Evolutionary conservation across 345 rosid species (phyloP), one percentile per base, ranked within the genome.

Genomic region (Eutrema yunnanense): DNA sequence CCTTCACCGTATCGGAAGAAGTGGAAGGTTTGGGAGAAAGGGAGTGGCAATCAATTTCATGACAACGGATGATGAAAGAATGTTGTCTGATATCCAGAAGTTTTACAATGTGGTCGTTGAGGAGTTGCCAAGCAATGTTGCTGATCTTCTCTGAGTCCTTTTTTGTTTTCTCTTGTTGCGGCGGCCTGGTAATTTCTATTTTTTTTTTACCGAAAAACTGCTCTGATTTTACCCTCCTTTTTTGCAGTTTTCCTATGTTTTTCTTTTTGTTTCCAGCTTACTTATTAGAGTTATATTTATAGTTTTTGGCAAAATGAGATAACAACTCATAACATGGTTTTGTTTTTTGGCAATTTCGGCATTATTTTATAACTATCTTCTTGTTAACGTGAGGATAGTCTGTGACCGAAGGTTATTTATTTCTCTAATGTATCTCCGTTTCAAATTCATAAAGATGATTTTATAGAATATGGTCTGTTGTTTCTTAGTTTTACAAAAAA

Each of bases 21-120:
- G 96, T 79, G 96, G 96, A 61, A 82, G 90, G 27, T 92, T 92
- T 29, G 98, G 98, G 30, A 86, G 98, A 53, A 88, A 92, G 71
- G 96, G 98, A 78, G 96, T 88, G 37, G 88, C 98, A 13, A 89
- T 89, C 37, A 89, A 89, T 56, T 89, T 89, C 44, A 81, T 89
- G 73, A 84, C 96, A 0, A 70, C 9, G 12, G 88, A 87, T 0
- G 96, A 89, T n/a, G 90, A 87, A 70, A 82, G 90, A 53, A 85
- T 89, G 95, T 61, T 87, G 76, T 78, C 72, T 14, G 95, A 89
- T 43, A 89, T 89, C 59, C 92, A 89, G 79, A 88, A 74, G 76
- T 88, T 86, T 74, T 88, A 86, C 77, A 88, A 83, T 32, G 89
- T 86, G 64, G 80, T 81, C 14, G 50, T 86, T 1, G 88, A 86